A percentile compares a stretch with the other conserved stretches of the same genome.
Evolutionary conservation across 768 basidiomycete genomes (phyloP).

Genomic region (Mrakia gelida): DNA sequence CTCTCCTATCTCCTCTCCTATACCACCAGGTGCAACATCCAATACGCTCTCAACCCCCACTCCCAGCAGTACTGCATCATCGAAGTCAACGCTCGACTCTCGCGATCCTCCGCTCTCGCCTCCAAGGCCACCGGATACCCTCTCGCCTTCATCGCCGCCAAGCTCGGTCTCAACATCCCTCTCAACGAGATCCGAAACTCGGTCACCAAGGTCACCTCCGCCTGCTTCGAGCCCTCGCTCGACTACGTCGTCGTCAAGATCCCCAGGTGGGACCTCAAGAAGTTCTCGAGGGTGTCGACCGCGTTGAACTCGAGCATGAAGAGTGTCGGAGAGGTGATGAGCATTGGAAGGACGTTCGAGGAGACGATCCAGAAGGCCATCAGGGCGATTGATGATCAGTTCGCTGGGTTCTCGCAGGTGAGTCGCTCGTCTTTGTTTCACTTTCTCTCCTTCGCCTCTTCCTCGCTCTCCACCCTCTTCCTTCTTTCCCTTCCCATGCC

Average conservation of each 20-base stretch:
- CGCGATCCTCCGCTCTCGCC: conserved; percentile 92
- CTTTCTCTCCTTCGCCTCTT: background rate
- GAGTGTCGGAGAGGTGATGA: conserved; percentile 99
- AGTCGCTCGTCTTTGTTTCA: too few species aligned
- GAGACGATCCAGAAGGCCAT: conserved; percentile 99
- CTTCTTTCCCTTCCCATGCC: too few species aligned
- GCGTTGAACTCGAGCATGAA: conserved; percentile 95
- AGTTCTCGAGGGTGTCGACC: conserved; percentile 90
- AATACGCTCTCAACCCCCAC: conserved; percentile 91
- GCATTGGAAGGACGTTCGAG: conserved; percentile 95
- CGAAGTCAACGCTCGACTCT: conserved; percentile 97
- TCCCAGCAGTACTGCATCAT: conserved; percentile 99
- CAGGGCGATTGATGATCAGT: conserved; percentile 90
- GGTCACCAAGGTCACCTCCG: conserved; percentile 91
- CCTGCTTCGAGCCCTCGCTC: conserved; percentile 96
- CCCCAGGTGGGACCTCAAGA: conserved; percentile 97
- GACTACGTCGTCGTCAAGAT: conserved; percentile 99
- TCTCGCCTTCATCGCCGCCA: conserved; percentile 95
- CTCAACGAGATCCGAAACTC: conserved; percentile 97
- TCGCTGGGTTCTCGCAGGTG: conserved; percentile 84
- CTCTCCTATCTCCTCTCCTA: background rate
- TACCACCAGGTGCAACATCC: conserved; percentile 71
- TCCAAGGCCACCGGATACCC: conserved; percentile 99
- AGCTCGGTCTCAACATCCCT: conserved; percentile 93
- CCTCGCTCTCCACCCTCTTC: background rate